A percentile compares a stretch with the other conserved stretches of the same genome.
Evolutionary conservation across 306 rosid species (phyloP).

Genomic region (Astragalus membranaceus): DNA sequence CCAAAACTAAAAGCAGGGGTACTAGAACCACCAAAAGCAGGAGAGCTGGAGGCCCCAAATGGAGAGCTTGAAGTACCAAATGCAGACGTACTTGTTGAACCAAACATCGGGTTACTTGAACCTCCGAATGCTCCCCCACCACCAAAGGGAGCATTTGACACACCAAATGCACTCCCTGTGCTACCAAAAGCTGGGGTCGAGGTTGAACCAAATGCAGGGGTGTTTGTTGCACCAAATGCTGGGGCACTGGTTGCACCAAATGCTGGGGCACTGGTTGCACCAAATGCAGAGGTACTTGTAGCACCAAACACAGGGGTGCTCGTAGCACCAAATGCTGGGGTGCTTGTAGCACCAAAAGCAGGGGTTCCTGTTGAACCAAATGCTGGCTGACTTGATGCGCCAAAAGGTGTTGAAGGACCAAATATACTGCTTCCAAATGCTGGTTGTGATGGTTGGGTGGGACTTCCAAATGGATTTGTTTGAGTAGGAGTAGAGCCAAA

Average conservation of each 20-base stretch:
- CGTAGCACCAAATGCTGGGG: constrained; percentile 35
- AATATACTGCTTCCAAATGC: constrained; percentile 81
- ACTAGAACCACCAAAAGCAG: constrained; percentile 77
- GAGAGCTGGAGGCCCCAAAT: constrained; percentile 55
- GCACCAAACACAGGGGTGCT: constrained; percentile 48
- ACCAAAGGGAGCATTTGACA: constrained; percentile 59
- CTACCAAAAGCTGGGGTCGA: constrained; percentile 59
- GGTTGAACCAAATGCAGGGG: constrained; percentile 57
- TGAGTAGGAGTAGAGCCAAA: constrained; percentile 73
- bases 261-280: constrained; percentile 33
- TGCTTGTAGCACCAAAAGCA: constrained; percentile 41
- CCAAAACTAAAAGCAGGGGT: constrained; percentile 64
- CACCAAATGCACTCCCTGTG: constrained; percentile 62
- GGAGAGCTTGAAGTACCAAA: constrained; percentile 51
- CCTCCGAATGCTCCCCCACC: constrained; percentile 71
- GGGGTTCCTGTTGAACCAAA: constrained; percentile 38
- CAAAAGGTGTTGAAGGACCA: constrained; percentile 82
- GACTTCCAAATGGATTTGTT: constrained; percentile 70
- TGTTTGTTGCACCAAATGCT: constrained; percentile 39
- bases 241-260: constrained; percentile 45
- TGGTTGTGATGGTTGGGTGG: constrained; percentile 71
- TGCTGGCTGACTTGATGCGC: constrained; percentile 53
- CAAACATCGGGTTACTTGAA: constrained; percentile 52
- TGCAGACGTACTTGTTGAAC: constrained; percentile 41
- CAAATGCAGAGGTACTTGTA: constrained; percentile 33